phyloP scores from a whole-genome alignment of 164 flowering plant genomes.

The Piper betle region DNA sequence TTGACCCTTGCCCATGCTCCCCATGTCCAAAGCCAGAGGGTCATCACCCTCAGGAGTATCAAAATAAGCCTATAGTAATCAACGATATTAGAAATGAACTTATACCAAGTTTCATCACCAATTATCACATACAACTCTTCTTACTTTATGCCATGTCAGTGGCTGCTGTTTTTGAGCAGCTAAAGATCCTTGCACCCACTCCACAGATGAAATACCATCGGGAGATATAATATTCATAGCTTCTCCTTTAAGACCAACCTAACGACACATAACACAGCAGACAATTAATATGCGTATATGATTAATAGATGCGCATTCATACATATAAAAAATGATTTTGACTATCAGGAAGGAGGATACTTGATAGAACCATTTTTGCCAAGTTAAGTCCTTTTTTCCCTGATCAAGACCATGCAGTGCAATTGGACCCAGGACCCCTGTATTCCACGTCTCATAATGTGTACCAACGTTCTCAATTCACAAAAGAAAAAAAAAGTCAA shows the following conservation, averaged over 20 bases:
- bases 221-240: constrained; percentile 53
- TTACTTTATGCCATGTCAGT: constrained; percentile 87
- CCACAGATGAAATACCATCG: constrained; percentile 41
- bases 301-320: background rate
- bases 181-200: constrained; percentile 51
- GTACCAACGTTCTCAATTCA: constrained; percentile 64
- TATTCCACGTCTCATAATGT: constrained; percentile 70
- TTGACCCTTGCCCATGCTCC: constrained; percentile 93
- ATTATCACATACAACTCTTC: background rate
- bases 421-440: constrained; percentile 79
- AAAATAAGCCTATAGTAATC: constrained; percentile 56
- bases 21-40: constrained; percentile 86
- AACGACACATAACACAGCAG: constrained; percentile 1
- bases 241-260: constrained; percentile 93
- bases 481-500: constrained; percentile 5
- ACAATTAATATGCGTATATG: too few species aligned
- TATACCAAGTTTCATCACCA: background rate
- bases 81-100: background rate
- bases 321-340: background rate
- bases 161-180: constrained; percentile 42
- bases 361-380: constrained; percentile 93
- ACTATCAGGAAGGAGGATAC: constrained; percentile 17
- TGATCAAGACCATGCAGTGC: constrained; percentile 51
- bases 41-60: constrained; percentile 64
- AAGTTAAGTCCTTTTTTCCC: constrained; percentile 57